phyloP scores from a whole-genome alignment of 2,329 filamentous ascomycete species.

The Lizonia empirigonia region DNA sequence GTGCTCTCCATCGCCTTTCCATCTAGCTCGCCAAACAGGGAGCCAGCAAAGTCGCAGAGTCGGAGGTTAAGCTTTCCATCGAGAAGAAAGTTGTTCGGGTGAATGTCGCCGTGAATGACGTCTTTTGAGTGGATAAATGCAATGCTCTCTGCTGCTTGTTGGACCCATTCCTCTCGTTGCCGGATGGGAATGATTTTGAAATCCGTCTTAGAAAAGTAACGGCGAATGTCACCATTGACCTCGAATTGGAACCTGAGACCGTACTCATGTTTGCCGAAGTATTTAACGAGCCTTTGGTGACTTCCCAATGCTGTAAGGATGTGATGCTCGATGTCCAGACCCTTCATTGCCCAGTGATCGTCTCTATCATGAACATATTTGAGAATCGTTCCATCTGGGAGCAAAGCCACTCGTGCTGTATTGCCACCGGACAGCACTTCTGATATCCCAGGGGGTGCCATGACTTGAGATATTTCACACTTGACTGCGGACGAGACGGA shows the following conservation, averaged over 20 bases:
- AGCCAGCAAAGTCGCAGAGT: conserved; percentile 49
- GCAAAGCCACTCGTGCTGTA: conserved; percentile 21
- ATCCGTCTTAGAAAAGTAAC: conserved; percentile 14
- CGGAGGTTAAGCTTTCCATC: conserved; percentile 44
- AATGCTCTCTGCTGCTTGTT: conserved; percentile 36
- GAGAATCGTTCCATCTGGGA: conserved; percentile 21
- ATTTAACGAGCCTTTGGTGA: conserved; percentile 20
- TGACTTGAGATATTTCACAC: conserved; percentile 20
- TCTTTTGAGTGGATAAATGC: conserved; percentile 44
- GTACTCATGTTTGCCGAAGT: conserved; percentile 16
- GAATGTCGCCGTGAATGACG: conserved; percentile 51
- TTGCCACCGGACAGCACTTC: conserved; percentile 23
- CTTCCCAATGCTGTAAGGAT: conserved; percentile 20
- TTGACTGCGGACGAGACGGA: conserved; percentile 14
- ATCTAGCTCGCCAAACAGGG: conserved; percentile 37
- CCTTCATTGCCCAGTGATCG: conserved; percentile 14
- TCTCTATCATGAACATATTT: conserved; percentile 22
- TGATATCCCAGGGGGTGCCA: conserved; percentile 22
- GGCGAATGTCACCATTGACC: conserved; percentile 19
- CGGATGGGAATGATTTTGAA: conserved; percentile 11
- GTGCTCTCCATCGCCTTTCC: conserved; percentile 28
- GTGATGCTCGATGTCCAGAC: conserved; percentile 19
- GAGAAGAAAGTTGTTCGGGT: conserved; percentile 49
- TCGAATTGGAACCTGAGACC: conserved; percentile 18
- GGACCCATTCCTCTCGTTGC: conserved; percentile 16